phyloP scores from a whole-genome alignment of 768 basidiomycete genomes.

The Rhodotorula paludigena region DNA sequence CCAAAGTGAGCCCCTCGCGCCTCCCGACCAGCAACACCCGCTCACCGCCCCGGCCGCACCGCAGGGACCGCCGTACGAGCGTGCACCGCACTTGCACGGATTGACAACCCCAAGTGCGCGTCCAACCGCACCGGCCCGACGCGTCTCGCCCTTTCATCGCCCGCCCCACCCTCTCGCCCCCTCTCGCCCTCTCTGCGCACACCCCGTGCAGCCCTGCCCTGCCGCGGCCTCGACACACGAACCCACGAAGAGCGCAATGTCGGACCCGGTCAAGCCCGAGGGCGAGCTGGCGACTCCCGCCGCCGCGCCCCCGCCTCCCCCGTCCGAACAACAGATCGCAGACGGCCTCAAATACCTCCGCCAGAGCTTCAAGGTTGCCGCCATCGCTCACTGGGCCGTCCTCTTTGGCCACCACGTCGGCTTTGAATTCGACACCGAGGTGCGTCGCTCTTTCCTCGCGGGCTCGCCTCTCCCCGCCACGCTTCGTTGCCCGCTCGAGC shows the following conservation, averaged over 20 bases:
- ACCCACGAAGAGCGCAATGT: background rate
- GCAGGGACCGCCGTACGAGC: too few relatives aligned
- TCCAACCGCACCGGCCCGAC: too few relatives aligned
- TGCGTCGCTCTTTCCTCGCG: background rate
- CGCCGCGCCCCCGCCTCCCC: background rate
- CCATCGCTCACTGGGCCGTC: conserved; percentile 2
- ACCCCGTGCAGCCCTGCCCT: background rate
- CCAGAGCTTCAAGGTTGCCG: background rate
- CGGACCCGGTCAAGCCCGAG: background rate
- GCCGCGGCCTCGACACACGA: background rate
- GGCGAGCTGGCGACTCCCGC: background rate
- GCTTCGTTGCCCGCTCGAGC: too few relatives aligned
- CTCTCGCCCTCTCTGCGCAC: too few relatives aligned
- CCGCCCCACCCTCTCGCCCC: too few relatives aligned
- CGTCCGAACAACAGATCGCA: background rate
- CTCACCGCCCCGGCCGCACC: too few relatives aligned
- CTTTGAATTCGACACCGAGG: conserved; percentile 22
- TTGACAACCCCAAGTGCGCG: too few relatives aligned
- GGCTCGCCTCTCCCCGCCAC: background rate
- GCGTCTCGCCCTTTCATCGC: too few relatives aligned
- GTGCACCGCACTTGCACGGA: too few relatives aligned
- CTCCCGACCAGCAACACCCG: too few relatives aligned
- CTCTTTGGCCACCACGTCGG: conserved; percentile 30
- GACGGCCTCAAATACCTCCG: background rate
- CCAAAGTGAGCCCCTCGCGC: too few relatives aligned